A percentile compares a stretch with the other conserved stretches of the same genome.
phyloP scores from a whole-genome alignment of 2,329 filamentous ascomycete genomes.

The Xylaria sp. region DNA sequence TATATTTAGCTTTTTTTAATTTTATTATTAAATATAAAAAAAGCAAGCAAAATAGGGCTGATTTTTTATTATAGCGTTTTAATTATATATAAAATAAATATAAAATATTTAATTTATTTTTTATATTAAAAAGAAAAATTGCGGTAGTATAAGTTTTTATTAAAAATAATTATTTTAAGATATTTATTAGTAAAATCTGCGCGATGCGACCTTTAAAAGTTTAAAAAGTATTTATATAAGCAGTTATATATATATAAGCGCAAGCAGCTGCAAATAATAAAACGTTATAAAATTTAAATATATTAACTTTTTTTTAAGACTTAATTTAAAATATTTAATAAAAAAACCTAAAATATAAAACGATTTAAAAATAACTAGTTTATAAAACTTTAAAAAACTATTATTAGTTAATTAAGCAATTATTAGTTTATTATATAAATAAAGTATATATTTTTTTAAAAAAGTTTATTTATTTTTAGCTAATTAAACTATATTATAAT shows the following conservation, averaged over 20 bases:
- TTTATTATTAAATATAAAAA: neutral
- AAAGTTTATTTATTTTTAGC: neutral
- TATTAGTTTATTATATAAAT: no score
- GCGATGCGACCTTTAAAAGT: no score
- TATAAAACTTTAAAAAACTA: neutral
- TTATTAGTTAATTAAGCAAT: neutral
- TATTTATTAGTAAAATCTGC: no score
- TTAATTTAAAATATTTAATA: neutral
- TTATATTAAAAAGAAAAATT: no score
- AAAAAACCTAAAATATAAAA: neutral
- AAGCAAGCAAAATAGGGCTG: neutral
- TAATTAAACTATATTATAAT: neutral
- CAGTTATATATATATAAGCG: no score
- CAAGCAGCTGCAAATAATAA: no score
- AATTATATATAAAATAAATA: no score
- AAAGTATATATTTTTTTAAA: no score
- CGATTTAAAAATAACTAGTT: neutral
- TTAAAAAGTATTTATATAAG: no score
- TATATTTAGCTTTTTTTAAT: neutral
- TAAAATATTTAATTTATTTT: no score
- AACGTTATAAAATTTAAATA: neutral
- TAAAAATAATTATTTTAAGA: no score
- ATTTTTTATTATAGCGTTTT: neutral
- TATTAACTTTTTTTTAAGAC: neutral
- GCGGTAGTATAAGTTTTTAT: no score